These are phyloP conservation scores for Rhodotorula sp. DNA, from an alignment of 1,284 basidiomycete genomes.

Conservation along the genomic window DNA sequence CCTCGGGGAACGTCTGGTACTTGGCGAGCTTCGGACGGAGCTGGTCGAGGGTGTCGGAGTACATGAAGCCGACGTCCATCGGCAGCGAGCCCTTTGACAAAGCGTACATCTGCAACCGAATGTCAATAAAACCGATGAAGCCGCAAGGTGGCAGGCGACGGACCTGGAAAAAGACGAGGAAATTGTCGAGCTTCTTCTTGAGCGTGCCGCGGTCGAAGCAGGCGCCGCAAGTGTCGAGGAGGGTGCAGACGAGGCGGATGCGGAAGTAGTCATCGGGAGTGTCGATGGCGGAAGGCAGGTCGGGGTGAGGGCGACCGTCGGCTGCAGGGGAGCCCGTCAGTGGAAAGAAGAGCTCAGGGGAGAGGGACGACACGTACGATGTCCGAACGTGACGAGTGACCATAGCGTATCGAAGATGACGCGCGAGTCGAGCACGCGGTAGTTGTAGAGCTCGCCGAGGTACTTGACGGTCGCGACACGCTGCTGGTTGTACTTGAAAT, in stretches of 20 bases:
- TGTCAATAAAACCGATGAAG: neutral
- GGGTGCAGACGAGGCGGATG: conserved; percentile 80
- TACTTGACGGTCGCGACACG: conserved; percentile 88
- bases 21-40: conserved; percentile 70
- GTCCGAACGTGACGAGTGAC: conserved; percentile 93
- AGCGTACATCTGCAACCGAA: conserved; percentile 69
- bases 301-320: conserved; percentile 83
- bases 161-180: conserved; percentile 89
- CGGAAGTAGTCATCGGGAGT: conserved; percentile 96
- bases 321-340: conserved; percentile 53
- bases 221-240: conserved; percentile 95
- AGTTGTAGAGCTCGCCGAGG: conserved; percentile 95
- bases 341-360: no score
- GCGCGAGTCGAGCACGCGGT: conserved; percentile 81
- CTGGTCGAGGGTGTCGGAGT: conserved; percentile 88
- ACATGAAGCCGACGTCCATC: conserved; percentile 97
- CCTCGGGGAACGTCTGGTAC: conserved; percentile 75
- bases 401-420: conserved; percentile 93
- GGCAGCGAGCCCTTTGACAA: conserved; percentile 80
- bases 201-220: conserved; percentile 92
- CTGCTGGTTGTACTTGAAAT: conserved; percentile 92
- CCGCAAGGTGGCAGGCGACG: conserved; percentile 15
- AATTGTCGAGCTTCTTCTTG: conserved; percentile 87
- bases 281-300: conserved; percentile 72
- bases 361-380: conserved; percentile 65